These are phyloP conservation scores for Naganishia vaughanmartiniae DNA, from an alignment of 768 basidiomycete species.

Conservation along the genomic window DNA sequence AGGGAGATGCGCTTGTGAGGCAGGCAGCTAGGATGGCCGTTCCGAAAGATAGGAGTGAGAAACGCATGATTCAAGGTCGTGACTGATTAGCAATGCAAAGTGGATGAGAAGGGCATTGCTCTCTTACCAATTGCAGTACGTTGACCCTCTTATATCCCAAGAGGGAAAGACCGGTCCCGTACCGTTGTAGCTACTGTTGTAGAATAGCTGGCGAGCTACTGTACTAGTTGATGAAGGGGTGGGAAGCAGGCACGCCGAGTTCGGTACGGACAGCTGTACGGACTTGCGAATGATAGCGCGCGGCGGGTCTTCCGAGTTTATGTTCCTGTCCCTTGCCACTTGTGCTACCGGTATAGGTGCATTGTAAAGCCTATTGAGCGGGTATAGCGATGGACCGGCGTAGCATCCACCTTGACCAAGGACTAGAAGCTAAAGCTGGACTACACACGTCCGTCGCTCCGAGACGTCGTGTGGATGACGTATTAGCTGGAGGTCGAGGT, in stretches of 20 bases:
- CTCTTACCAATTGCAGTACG: neutral
- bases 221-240: neutral
- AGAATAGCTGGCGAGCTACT: no score
- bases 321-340: neutral
- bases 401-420: no score
- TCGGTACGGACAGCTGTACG: neutral
- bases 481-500: no score
- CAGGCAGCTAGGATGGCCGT: neutral
- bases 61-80: slow-evolving; percentile 8
- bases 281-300: neutral
- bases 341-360: neutral
- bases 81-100: neutral
- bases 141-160: neutral
- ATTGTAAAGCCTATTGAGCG: neutral
- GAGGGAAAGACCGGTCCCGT: no score
- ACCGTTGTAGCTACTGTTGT: no score
- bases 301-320: neutral
- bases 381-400: neutral
- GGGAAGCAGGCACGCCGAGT: neutral
- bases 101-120: neutral
- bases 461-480: no score
- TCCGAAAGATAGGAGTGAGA: neutral
- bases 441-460: no score
- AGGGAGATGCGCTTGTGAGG: neutral
- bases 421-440: no score